Percentiles rank a stretch among this genome's conserved stretches.
Evolutionary conservation across 768 basidiomycete genomes (phyloP).

Genomic region (Tulasnella sp.): DNA sequence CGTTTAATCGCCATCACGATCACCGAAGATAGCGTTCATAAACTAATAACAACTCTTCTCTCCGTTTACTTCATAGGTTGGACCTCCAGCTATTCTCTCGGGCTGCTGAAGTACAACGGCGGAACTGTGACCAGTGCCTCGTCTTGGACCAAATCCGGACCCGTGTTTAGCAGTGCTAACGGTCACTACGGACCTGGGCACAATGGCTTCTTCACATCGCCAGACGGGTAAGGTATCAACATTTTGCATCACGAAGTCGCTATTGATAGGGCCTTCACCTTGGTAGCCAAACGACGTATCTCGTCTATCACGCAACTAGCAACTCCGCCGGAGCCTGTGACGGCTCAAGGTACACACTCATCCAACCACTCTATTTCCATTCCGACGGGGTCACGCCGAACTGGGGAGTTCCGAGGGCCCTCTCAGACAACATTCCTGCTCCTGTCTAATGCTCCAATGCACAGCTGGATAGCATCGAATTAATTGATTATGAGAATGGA

Average conservation of each 20-base stretch:
- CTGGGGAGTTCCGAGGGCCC: slow-evolving; percentile 14
- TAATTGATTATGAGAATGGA: not conserved
- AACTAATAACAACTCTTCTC: not conserved
- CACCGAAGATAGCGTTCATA: not conserved
- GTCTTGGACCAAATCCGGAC: slow-evolving; percentile 14
- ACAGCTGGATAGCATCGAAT: not conserved
- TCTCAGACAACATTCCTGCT: slow-evolving; percentile 14
- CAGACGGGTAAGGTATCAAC: slow-evolving; percentile 7
- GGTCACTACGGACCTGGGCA: slow-evolving; percentile 23
- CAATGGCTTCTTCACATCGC: slow-evolving; percentile 27
- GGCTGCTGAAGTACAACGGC: slow-evolving; percentile 12
- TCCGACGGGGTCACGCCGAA: slow-evolving; percentile 15
- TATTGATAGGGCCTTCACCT: not conserved
- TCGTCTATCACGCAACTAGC: slow-evolving; percentile 25
- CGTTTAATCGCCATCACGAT: not conserved
- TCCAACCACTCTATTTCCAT: slow-evolving; percentile 25
- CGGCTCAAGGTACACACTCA: slow-evolving; percentile 24
- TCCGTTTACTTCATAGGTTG: not conserved
- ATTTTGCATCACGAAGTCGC: not conserved
- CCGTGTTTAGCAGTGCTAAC: slow-evolving; percentile 7
- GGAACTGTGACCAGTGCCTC: slow-evolving; percentile 5
- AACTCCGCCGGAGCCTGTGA: slow-evolving; percentile 26
- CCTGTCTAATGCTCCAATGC: not conserved
- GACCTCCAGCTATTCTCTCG: slow-evolving; percentile 15
- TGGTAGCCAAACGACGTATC: not conserved